Conservation (phyloP, 768 basidiomycete genomes). For the Termitomyces sp. region DNA sequence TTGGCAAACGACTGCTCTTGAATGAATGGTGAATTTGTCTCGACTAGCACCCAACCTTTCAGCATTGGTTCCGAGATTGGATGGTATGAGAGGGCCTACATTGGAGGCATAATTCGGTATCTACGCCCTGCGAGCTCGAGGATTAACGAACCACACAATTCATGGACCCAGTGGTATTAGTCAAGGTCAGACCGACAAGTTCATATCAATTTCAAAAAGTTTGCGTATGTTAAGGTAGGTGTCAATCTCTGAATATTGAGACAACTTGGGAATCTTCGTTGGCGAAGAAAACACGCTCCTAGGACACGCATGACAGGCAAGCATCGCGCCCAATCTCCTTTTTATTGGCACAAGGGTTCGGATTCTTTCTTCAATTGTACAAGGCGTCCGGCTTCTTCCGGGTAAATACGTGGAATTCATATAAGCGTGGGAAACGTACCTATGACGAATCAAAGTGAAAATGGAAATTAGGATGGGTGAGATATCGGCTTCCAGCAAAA, state of each 20-base stretch:
- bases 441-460: too few species aligned
- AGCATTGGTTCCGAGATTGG: background rate
- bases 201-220: background rate
- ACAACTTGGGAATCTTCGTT: background rate
- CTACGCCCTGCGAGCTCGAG: background rate
- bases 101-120: constrained; percentile 14
- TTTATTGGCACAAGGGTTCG: too few species aligned
- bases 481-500: too few species aligned
- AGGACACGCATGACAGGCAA: background rate
- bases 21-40: constrained; percentile 87
- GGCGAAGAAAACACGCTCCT: background rate
- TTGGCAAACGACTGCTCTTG: constrained; percentile 86
- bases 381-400: too few species aligned
- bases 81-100: constrained; percentile 1
- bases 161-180: background rate
- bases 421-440: too few species aligned
- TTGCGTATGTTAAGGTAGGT: background rate
- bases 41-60: constrained; percentile 41
- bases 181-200: background rate
- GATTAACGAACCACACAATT: background rate
- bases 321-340: too few species aligned
- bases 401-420: too few species aligned
- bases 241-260: background rate
- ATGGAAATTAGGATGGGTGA: too few species aligned
- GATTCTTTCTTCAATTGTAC: too few species aligned